Percentiles rank a stretch among this genome's conserved stretches.
These are phyloP conservation scores for Metschnikowia similis DNA, from an alignment of 805 yeast species.

Conservation along the genomic window DNA sequence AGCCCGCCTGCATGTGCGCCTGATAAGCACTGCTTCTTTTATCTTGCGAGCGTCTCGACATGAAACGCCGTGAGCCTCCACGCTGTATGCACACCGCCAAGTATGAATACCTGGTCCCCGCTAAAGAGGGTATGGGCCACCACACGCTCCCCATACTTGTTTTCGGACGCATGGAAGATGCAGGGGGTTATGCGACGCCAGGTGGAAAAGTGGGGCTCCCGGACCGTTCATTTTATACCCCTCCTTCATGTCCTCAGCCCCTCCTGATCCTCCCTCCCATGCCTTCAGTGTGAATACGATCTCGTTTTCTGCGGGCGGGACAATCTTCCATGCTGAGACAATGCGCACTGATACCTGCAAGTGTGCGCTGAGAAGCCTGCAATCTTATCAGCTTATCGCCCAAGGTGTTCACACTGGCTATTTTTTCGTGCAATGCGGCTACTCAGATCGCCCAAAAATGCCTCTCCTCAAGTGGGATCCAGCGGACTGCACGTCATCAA, in stretches of 20 bases:
- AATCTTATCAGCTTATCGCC: conserved; percentile 1
- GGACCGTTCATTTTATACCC: too few relatives aligned
- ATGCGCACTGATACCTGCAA: background rate
- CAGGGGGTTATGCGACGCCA: too few relatives aligned
- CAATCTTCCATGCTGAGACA: background rate
- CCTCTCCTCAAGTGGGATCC: too few relatives aligned
- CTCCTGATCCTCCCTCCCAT: too few relatives aligned
- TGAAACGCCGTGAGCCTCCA: conserved; percentile 3
- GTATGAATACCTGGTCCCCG: background rate
- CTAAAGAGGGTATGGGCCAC: background rate
- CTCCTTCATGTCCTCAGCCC: background rate
- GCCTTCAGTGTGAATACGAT: too few relatives aligned
- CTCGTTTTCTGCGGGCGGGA: too few relatives aligned
- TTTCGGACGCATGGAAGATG: too few relatives aligned
- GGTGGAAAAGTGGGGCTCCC: too few relatives aligned
- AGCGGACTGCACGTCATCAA: too few relatives aligned
- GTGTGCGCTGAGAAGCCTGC: background rate
- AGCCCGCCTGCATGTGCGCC: background rate
- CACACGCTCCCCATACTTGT: background rate
- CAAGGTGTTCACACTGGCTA: background rate
- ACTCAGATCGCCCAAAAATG: too few relatives aligned
- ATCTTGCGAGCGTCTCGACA: conserved; percentile 1
- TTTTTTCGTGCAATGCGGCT: background rate
- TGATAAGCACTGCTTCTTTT: conserved; percentile 4
- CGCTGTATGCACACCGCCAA: background rate